phyloP scores from a whole-genome alignment of 495 filamentous ascomycete genomes.

The Aspergillus coremiiformis region DNA sequence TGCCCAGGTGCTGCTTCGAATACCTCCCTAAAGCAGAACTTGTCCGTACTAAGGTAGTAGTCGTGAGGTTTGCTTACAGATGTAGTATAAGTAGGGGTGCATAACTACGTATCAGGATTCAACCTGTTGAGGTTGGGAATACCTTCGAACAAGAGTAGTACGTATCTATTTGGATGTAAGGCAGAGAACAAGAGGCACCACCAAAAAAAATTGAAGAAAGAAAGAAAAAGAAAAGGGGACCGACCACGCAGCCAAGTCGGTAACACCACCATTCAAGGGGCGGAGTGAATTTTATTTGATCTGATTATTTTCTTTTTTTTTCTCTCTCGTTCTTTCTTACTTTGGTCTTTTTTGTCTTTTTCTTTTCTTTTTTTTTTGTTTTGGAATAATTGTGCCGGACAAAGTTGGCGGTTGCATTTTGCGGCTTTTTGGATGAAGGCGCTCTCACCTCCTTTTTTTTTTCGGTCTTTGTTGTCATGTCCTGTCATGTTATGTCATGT shows the following conservation, averaged over 20 bases:
- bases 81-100: not conserved
- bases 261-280: no score
- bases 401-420: conserved; percentile 6
- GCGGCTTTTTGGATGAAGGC: no score
- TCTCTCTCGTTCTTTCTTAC: no score
- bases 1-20: conserved; percentile 5
- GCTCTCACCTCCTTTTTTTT: conserved; percentile 6
- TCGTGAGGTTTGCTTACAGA: not conserved
- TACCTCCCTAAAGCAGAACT: not conserved
- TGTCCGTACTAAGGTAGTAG: conserved; percentile 3
- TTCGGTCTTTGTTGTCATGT: not conserved
- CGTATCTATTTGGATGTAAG: not conserved
- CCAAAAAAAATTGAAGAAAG: no score
- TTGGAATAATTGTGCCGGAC: not conserved
- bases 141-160: no score
- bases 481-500: not conserved
- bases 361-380: not conserved
- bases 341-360: not conserved
- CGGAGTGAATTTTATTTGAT: no score
- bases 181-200: no score
- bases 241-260: no score
- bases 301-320: no score
- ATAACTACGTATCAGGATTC: not conserved
- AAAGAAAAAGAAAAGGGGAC: no score
- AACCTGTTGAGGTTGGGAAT: not conserved